Conservation (phyloP, 2,329 filamentous ascomycete genomes). For the Aspergillus vadensis region DNA sequence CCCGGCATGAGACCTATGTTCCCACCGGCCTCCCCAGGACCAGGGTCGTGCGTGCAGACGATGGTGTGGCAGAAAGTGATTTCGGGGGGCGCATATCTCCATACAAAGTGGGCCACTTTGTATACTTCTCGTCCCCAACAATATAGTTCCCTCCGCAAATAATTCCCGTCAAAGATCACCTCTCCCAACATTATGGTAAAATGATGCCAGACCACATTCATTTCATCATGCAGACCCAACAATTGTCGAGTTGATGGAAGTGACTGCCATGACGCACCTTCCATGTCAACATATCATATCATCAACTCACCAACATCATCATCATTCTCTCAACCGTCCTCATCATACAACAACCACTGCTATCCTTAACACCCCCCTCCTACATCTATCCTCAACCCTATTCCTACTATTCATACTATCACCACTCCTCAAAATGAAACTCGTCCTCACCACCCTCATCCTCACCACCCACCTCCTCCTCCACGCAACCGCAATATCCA, state of each 20-base stretch:
- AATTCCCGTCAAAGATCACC: no score
- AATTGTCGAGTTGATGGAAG: neutral
- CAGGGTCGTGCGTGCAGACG: constrained; percentile 12
- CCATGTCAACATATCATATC: neutral
- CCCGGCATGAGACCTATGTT: neutral
- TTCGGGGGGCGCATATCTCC: constrained; percentile 17
- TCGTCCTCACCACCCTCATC: neutral
- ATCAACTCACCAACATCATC: neutral
- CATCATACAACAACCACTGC: no score
- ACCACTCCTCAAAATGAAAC: constrained; percentile 3
- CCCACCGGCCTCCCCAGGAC: constrained; percentile 7
- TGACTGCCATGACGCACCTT: neutral
- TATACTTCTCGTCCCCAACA: neutral
- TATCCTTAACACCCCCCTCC: neutral
- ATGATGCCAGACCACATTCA: no score
- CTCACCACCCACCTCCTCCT: constrained; percentile 6
- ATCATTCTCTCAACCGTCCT: neutral
- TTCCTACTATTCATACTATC: neutral
- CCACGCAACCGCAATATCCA: neutral
- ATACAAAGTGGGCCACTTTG: constrained; percentile 25
- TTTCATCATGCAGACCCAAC: neutral
- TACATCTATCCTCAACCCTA: neutral
- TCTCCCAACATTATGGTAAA: no score
- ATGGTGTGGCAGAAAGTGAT: constrained; percentile 17
- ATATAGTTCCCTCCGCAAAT: neutral